Evolutionary conservation across 495 filamentous ascomycete species (phyloP).

Genomic region (Achaetomiella virescens): DNA sequence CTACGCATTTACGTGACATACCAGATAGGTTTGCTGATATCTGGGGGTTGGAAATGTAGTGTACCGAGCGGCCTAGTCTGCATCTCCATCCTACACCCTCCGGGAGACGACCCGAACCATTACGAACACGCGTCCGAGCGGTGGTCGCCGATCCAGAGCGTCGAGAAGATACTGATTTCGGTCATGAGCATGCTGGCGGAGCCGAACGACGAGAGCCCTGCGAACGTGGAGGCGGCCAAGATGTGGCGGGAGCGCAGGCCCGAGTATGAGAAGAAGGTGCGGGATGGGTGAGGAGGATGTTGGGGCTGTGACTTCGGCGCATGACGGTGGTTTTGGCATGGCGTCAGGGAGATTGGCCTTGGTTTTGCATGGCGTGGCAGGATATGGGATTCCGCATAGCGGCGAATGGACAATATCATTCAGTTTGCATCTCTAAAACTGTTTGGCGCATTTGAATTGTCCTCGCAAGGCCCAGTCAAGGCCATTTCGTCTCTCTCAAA

Average conservation of each 20-base stretch:
- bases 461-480: not conserved
- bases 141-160: slow-evolving; percentile 93
- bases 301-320: slow-evolving; percentile 51
- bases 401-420: not conserved
- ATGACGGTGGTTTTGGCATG: not conserved
- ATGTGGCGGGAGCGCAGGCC: slow-evolving; percentile 88
- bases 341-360: no score
- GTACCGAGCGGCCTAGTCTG: slow-evolving; percentile 86
- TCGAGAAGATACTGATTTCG: slow-evolving; percentile 95
- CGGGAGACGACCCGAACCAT: slow-evolving; percentile 97
- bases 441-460: not conserved
- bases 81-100: slow-evolving; percentile 95
- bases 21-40: no score
- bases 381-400: not conserved
- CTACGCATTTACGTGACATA: no score
- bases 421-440: no score
- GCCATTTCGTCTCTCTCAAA: not conserved
- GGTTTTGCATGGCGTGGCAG: not conserved
- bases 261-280: slow-evolving; percentile 83
- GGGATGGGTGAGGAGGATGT: slow-evolving; percentile 61
- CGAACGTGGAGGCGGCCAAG: slow-evolving; percentile 96
- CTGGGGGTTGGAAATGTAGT: no score
- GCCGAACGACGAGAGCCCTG: slow-evolving; percentile 96
- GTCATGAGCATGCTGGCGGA: slow-evolving; percentile 99
- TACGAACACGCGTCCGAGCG: slow-evolving; percentile 95